Evolutionary conservation across 306 rosid species (phyloP), one percentile per base, ranked within the genome.

Genomic region (Corylus avellana): DNA sequence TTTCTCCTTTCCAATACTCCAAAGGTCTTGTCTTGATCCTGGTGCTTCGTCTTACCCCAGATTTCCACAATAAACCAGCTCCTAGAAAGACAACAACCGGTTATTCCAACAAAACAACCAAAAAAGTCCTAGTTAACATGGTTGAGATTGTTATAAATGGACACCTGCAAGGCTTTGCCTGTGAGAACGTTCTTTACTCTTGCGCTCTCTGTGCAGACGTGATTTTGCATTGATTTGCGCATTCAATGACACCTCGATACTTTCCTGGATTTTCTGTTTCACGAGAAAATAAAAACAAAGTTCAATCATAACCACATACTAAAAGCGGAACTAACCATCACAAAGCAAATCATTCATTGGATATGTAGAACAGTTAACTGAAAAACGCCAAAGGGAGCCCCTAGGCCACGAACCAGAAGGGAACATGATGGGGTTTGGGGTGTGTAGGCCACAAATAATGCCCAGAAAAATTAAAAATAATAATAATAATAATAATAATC

Each of bases 1-100:
- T 85, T 88, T 91, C 98, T 57, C 98, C 97, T 82, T 86, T 94
- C 98, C 98, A 94, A 67, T 73, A 89, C 86, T 94, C 94, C 90
- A 94, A 85, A 37, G 97, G 98, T 89, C 93, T 90, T 63, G 90
- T 82, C 85, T 74, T 89, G 83, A 86, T 82, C 91, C 98, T 92
- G 77, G 90, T 88, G 87, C 98, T 92, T 88, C 89, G 86, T 82
- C 98, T 89, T 67, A 94, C 73, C 58, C 97, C 98, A 81, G 81
- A 55, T 32, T 86, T 25, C 92, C 92, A 89, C 25, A 71, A 76
- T 50, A 92, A 86, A 59, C 97, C 97, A 59, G 89, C 90, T 81
- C 75, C 97, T 94, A 86, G 56, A 55, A 85, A 85, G 64, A 82
- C 64, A 16, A 70, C 22, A 49, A 68, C 51, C 51, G 9, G 20